Evolutionary conservation across 331 rosid species (phyloP).

Genomic region (Quercus lobata): DNA sequence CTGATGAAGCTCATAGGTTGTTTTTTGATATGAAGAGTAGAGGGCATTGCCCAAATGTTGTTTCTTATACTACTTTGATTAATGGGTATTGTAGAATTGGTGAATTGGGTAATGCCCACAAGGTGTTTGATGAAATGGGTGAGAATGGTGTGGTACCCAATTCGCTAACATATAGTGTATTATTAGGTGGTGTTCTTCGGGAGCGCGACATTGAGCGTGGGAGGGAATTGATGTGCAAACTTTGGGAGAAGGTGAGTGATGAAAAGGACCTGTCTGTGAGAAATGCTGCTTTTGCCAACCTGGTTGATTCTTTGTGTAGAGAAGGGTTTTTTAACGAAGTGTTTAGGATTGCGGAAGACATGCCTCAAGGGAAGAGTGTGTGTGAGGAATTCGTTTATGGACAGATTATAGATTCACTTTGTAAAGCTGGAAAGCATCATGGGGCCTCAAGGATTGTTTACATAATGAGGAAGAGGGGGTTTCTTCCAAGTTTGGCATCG

Average conservation of each 20-base stretch:
- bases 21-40: too few species aligned
- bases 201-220: constrained; percentile 49
- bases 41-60: too few species aligned
- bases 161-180: constrained; percentile 59
- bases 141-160: constrained; percentile 49
- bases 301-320: constrained; percentile 63
- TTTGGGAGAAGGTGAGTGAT: constrained; percentile 64
- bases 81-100: constrained; percentile 15
- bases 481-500: constrained; percentile 46
- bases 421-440: constrained; percentile 63
- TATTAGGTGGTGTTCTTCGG: constrained; percentile 50
- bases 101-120: constrained; percentile 38
- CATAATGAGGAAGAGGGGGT: constrained; percentile 60
- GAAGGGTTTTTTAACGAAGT: constrained; percentile 64
- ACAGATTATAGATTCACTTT: constrained; percentile 83
- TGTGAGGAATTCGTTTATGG: constrained; percentile 53
- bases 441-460: constrained; percentile 77
- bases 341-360: constrained; percentile 60
- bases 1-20: constrained; percentile 4
- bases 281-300: constrained; percentile 62
- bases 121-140: constrained; percentile 82
- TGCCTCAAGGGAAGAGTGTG: constrained; percentile 57
- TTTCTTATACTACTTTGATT: too few species aligned
- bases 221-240: constrained; percentile 41
- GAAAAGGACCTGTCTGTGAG: constrained; percentile 39